Evolutionary conservation across 2,329 filamentous ascomycete genomes (phyloP).

Genomic region (Botrytis cinerea): DNA sequence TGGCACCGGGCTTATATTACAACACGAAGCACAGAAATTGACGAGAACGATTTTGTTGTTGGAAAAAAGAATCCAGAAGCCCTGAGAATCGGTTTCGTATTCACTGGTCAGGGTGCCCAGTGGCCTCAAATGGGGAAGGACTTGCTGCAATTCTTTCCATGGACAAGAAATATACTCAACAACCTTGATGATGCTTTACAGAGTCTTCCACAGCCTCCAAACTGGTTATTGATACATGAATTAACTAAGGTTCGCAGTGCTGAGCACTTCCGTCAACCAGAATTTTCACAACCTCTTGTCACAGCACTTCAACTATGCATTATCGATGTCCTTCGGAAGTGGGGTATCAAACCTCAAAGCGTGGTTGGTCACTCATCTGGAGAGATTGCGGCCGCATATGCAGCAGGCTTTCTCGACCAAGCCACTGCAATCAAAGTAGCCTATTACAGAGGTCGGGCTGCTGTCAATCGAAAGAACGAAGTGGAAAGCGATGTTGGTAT

Average conservation of each 20-base stretch:
- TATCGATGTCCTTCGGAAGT: conserved; percentile 47
- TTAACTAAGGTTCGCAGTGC: background rate
- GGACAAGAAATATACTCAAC: background rate
- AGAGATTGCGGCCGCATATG: conserved; percentile 51
- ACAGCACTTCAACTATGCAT: conserved; percentile 51
- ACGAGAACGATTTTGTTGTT: background rate
- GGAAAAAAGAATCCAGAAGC: background rate
- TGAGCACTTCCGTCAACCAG: conserved; percentile 14
- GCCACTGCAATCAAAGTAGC: conserved; percentile 28
- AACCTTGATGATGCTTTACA: background rate
- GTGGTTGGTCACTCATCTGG: conserved; percentile 51
- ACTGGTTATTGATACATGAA: conserved; percentile 19
- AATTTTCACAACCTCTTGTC: conserved; percentile 44
- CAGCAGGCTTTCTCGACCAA: conserved; percentile 41
- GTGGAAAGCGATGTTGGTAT: conserved; percentile 19
- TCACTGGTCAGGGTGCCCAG: conserved; percentile 37
- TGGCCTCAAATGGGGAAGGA: conserved; percentile 34
- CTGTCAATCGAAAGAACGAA: background rate
- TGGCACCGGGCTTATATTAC: conserved; percentile 4
- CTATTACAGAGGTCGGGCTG: conserved; percentile 26
- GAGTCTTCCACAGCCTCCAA: conserved; percentile 11
- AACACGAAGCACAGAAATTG: background rate
- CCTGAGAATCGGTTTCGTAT: conserved; percentile 25
- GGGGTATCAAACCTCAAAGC: conserved; percentile 44
- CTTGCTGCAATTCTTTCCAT: conserved; percentile 22